Evolutionary conservation across 2,329 filamentous ascomycete species (phyloP).

Genomic region (Apiospora hydei): DNA sequence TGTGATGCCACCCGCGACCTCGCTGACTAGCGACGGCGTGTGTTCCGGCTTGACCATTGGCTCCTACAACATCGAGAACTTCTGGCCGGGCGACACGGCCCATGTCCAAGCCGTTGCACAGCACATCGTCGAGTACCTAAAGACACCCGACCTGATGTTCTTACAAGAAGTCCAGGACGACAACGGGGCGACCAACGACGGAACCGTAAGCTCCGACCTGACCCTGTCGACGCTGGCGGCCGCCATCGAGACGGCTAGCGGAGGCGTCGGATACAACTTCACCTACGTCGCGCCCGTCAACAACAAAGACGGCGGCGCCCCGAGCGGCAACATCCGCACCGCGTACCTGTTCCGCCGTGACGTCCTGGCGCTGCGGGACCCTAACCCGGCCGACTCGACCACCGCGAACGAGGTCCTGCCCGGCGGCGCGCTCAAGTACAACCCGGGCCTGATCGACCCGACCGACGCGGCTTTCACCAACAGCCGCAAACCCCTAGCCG

Average conservation of each 20-base stretch:
- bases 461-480: conserved; percentile 63
- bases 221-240: conserved; percentile 64
- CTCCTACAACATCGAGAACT: conserved; percentile 75
- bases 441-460: conserved; percentile 74
- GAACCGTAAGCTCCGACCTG: conserved; percentile 60
- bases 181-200: conserved; percentile 67
- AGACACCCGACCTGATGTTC: conserved; percentile 70
- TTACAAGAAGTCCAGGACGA: conserved; percentile 77
- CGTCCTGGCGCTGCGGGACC: conserved; percentile 64
- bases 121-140: conserved; percentile 71
- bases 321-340: conserved; percentile 75
- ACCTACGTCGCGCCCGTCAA: conserved; percentile 66
- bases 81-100: conserved; percentile 59
- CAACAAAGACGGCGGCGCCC: conserved; percentile 68
- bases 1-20: conserved; percentile 56
- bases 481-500: conserved; percentile 72
- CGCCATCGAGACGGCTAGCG: conserved; percentile 56
- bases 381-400: conserved; percentile 61
- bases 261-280: conserved; percentile 63
- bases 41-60: conserved; percentile 70
- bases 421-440: conserved; percentile 67
- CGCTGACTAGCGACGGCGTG: conserved; percentile 59
- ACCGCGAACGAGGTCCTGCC: conserved; percentile 65
- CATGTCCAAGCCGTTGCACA: conserved; percentile 65
- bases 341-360: conserved; percentile 74